Conservation (phyloP, 164 flowering plant species). For the Platanus orientalis region DNA sequence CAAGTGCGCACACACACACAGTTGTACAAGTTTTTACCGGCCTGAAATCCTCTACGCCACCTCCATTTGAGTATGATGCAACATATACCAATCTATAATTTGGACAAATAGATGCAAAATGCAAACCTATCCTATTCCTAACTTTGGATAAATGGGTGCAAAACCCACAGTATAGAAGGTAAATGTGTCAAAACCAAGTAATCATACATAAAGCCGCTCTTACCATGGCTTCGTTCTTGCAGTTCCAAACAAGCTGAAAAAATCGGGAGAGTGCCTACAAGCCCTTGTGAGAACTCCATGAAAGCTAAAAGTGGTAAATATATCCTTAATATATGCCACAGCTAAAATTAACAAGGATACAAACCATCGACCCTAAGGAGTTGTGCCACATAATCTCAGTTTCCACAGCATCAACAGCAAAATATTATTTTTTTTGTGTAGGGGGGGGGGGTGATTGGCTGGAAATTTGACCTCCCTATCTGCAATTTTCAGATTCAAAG, state of each 20-base stretch:
- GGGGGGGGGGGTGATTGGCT: constrained; percentile 37
- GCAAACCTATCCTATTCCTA: too few relatives aligned
- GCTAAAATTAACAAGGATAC: constrained; percentile 3
- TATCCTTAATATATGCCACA: not conserved
- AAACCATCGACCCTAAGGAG: constrained; percentile 6
- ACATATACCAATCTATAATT: not conserved
- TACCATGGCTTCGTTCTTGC: not conserved
- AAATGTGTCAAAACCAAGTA: not conserved
- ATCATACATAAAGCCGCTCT: not conserved
- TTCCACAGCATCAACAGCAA: constrained; percentile 73
- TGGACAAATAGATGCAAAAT: not conserved
- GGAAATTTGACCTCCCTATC: constrained; percentile 69
- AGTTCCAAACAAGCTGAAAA: too few relatives aligned
- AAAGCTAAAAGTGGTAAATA: not conserved
- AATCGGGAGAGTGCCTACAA: too few relatives aligned
- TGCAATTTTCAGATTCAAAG: constrained; percentile 26
- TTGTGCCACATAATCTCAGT: constrained; percentile 63
- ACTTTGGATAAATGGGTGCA: too few relatives aligned
- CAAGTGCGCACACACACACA: too few relatives aligned
- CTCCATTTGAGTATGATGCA: not conserved
- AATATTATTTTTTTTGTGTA: constrained; percentile 46
- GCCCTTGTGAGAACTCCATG: constrained; percentile 7
- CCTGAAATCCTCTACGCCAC: too few relatives aligned
- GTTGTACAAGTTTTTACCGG: too few relatives aligned
- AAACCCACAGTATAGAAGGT: not conserved